Evolutionary conservation across 2,329 filamentous ascomycete species (phyloP), one percentile per base, ranked within the genome.

Genomic region (Cadophora sp.): DNA sequence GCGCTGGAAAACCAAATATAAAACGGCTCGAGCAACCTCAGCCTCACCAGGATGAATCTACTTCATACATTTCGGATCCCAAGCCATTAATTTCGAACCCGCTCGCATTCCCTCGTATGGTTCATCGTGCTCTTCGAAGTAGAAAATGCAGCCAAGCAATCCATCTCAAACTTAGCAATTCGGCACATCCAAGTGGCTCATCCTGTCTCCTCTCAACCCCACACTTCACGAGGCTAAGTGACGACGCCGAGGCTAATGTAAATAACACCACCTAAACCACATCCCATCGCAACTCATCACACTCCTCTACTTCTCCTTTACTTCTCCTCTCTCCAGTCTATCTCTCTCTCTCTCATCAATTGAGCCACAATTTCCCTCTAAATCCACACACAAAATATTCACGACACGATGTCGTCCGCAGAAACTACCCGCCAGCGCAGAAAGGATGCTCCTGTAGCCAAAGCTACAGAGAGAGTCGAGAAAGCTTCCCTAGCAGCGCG

Each of bases 241-340:
- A 69, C 61, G 59, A 67, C 53, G 65, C 69, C 64, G 65, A 69
- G 70, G 70, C 68, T 69, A 62, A 70, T 37, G 60, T 43, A 67
- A 56, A 69, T 67, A 67, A 69, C 67, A 68, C 55, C 68, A 70
- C 67, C 34, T 56, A 53, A 65, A 48, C 48, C 56, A 55, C 53
- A 53, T 29, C 62, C 31, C 46, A 24, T 46, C 16, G 31, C 43
- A n/a, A 11, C 43, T 22, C 60, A 11, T 27, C 40, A 31, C 34
- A 34, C 55, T 34, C 26, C 31, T n/a, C 56, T 50, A 14, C 58
- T 16, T n/a, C 43, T 59, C 22, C 34, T 48, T 48, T 40, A 50
- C 48, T 22, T n/a, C 40, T 58, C 48, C 26, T 40, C 31, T 58
- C 51, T 46, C 27, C 34, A n/a, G n/a, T n/a, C n/a, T n/a, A n/a